phyloP scores from a whole-genome alignment of 768 basidiomycete species.

The Rhizopogon vulgaris region DNA sequence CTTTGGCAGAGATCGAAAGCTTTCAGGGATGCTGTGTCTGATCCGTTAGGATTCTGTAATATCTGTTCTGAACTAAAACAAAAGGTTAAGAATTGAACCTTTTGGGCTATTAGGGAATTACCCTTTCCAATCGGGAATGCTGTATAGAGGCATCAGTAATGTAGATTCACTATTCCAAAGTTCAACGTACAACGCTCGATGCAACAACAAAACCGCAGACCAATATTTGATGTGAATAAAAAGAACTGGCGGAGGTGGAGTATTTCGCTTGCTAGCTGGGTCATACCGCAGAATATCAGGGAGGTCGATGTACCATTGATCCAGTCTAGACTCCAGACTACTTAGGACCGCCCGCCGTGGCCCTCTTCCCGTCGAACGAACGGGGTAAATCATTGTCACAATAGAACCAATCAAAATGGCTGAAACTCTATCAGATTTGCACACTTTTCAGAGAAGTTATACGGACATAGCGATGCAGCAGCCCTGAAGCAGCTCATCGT shows the following conservation, averaged over 20 bases:
- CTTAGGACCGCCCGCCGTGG: slow-evolving; percentile 45
- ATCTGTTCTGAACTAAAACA: slow-evolving; percentile 35
- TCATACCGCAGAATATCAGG: slow-evolving; percentile 61
- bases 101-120: slow-evolving; percentile 21
- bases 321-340: slow-evolving; percentile 58
- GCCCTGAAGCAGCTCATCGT: slow-evolving; percentile 52
- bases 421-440: slow-evolving; percentile 20
- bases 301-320: slow-evolving; percentile 69
- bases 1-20: slow-evolving; percentile 72
- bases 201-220: slow-evolving; percentile 65
- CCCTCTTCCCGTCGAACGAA: slow-evolving; percentile 41
- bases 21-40: slow-evolving; percentile 46
- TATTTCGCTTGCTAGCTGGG: slow-evolving; percentile 41
- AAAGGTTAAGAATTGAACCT: slow-evolving; percentile 1
- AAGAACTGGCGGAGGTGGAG: slow-evolving; percentile 60
- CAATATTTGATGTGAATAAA: slow-evolving; percentile 72
- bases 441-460: not conserved
- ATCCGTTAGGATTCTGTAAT: slow-evolving; percentile 34
- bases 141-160: slow-evolving; percentile 21
- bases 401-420: slow-evolving; percentile 64
- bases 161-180: not conserved
- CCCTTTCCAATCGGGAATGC: slow-evolving; percentile 73
- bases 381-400: slow-evolving; percentile 64
- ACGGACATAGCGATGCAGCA: slow-evolving; percentile 53
- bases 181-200: slow-evolving; percentile 70